Evolutionary conservation across 2,329 filamentous ascomycete genomes (phyloP).

Genomic region (Phoma herbarum): DNA sequence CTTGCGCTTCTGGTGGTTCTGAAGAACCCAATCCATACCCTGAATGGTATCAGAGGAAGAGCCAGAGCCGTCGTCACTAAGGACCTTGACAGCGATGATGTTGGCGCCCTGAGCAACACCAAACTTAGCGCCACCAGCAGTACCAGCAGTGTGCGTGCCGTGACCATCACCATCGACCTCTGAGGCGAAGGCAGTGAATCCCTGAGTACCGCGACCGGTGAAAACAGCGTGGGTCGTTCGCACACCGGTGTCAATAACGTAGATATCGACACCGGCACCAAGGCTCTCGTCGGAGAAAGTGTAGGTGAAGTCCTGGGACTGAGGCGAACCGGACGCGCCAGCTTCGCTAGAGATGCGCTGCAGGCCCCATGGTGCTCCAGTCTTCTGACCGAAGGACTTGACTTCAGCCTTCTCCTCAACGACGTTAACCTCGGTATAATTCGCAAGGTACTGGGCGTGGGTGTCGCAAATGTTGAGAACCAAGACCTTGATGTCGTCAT

Average conservation of each 20-base stretch:
- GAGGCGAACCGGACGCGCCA: slow-evolving; percentile 43
- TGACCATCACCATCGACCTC: slow-evolving; percentile 56
- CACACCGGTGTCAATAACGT: slow-evolving; percentile 60
- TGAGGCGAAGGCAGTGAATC: slow-evolving; percentile 51
- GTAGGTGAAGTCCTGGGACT: slow-evolving; percentile 54
- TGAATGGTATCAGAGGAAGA: slow-evolving; percentile 58
- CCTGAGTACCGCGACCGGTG: slow-evolving; percentile 53
- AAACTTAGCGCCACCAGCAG: slow-evolving; percentile 55
- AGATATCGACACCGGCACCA: slow-evolving; percentile 58
- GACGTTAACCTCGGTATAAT: slow-evolving; percentile 52
- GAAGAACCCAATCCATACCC: slow-evolving; percentile 59
- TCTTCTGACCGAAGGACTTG: slow-evolving; percentile 41
- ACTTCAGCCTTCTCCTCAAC: slow-evolving; percentile 55
- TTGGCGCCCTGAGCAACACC: slow-evolving; percentile 60
- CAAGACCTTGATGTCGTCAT: slow-evolving; percentile 53
- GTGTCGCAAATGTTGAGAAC: slow-evolving; percentile 53
- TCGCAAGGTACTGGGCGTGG: slow-evolving; percentile 51
- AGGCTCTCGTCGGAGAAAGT: slow-evolving; percentile 48
- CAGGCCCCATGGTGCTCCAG: slow-evolving; percentile 57
- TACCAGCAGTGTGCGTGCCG: slow-evolving; percentile 59
- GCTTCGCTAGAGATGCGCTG: slow-evolving; percentile 54
- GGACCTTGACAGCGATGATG: slow-evolving; percentile 62
- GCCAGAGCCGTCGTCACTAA: slow-evolving; percentile 57
- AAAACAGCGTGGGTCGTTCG: slow-evolving; percentile 58
- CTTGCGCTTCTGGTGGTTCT: slow-evolving; percentile 56